Evolutionary conservation across 2,329 filamentous ascomycete species (phyloP).

Genomic region (Gremmenia infestans): DNA sequence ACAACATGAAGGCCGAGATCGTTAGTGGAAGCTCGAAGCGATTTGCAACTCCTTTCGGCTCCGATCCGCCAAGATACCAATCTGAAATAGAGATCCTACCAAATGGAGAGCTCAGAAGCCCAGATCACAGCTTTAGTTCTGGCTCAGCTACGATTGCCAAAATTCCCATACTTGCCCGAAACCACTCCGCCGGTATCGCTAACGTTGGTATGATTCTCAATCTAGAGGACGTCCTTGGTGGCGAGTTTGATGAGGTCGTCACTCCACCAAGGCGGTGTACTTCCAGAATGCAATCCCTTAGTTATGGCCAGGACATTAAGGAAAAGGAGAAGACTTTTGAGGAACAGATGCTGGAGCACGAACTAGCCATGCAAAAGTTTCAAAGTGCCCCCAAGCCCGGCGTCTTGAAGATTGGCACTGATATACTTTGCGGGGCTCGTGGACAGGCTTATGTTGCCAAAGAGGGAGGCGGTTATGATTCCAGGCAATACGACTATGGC

Average conservation of each 20-base stretch:
- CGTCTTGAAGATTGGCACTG: conserved; percentile 21
- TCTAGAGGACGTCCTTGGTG: conserved; percentile 10
- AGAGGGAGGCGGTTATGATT: background rate
- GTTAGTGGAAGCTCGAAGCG: background rate
- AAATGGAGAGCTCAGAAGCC: background rate
- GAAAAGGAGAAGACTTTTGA: conserved; percentile 9
- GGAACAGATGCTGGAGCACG: conserved; percentile 11
- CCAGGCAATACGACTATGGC: background rate
- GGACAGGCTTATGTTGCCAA: conserved; percentile 16
- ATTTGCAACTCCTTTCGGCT: background rate
- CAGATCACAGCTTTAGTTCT: background rate
- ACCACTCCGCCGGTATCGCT: background rate
- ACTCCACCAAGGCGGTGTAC: background rate
- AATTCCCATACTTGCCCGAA: background rate
- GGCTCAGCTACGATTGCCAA: background rate
- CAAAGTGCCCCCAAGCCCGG: conserved; percentile 11
- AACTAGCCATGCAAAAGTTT: conserved; percentile 12
- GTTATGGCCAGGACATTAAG: background rate
- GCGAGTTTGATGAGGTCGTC: background rate
- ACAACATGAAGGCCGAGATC: background rate
- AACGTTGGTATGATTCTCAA: conserved; percentile 9
- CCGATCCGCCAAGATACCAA: background rate
- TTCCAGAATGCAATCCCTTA: background rate
- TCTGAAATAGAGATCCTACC: background rate
- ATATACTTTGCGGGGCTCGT: conserved; percentile 4